Conservation (phyloP, 1,284 basidiomycete species). For the Inonotus obliquus region DNA sequence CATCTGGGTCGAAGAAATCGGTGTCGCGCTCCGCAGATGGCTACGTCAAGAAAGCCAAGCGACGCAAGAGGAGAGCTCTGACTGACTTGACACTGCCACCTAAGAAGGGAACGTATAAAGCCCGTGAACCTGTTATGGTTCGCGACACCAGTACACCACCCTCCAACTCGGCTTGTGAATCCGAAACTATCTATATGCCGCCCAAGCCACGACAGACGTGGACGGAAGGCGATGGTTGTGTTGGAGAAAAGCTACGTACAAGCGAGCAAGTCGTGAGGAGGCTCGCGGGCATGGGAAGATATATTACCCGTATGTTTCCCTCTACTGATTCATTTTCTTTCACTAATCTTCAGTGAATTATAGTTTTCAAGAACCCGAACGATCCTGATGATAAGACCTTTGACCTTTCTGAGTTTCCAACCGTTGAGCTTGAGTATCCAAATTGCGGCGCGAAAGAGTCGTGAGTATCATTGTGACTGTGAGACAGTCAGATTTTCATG, state of each 20-base stretch:
- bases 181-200: neutral
- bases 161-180: slow-evolving; percentile 41
- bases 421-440: slow-evolving; percentile 66
- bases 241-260: slow-evolving; percentile 48
- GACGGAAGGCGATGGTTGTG: slow-evolving; percentile 45
- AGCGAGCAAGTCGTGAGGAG: slow-evolving; percentile 55
- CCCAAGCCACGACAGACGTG: slow-evolving; percentile 36
- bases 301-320: slow-evolving; percentile 56
- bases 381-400: slow-evolving; percentile 56
- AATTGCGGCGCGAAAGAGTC: slow-evolving; percentile 59
- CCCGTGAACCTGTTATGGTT: slow-evolving; percentile 36
- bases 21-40: neutral
- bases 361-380: slow-evolving; percentile 62
- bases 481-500: slow-evolving; percentile 7
- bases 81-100: slow-evolving; percentile 29
- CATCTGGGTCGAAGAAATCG: neutral
- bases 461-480: slow-evolving; percentile 32
- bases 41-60: neutral
- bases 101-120: slow-evolving; percentile 28
- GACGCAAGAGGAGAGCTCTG: neutral
- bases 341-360: neutral
- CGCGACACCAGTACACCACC: slow-evolving; percentile 44
- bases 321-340: slow-evolving; percentile 1
- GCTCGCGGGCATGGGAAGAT: slow-evolving; percentile 48
- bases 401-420: slow-evolving; percentile 53